Evolutionary conservation across 75 land plant genomes (phyloP), one percentile per base, ranked within the genome.

Genomic region (Adiantum capillusveneris): DNA sequence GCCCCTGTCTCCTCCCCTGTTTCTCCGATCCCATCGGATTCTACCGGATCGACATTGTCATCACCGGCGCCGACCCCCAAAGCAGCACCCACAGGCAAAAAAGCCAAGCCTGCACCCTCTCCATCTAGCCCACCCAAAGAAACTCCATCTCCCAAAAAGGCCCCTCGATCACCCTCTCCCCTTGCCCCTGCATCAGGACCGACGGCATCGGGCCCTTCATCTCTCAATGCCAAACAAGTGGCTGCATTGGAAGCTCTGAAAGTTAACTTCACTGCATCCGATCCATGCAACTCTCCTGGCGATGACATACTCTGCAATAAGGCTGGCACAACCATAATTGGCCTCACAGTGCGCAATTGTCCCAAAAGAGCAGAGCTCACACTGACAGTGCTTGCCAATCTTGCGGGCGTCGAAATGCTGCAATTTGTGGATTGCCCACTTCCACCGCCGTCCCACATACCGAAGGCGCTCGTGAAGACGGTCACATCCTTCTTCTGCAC

Each of bases 321-420:
- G 63, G 72, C 69, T 42, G 7, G 43, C 7, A 82, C 88, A 14
- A 66, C 71, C 69, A 66, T 90, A 46, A 28, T 75, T 58, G 59
- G 75, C 31, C 83, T 90, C 62, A 51, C 29, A 25, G 75, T 90
- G 55, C 62, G 73, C 49, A 78, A 86, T 75, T 90, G 96, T 78
- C 78, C 96, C 14, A 62, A 53, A 24, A 80, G 76, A 44, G 64
- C 90, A 36, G 42, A 65, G 0, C 64, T 90, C 45, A 70, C 82
- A 42, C 7, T 60, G 53, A 78, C 79, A 7, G 81, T 80, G 44
- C 72, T 87, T 58, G 48, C 58, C 3, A 65, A 84, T 27, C 84
- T 90, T 59, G 36, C 65, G 22, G 74, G 85, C 14, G 78, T 90
- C 49, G 50, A 39, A 1, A 48, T 62, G 27, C 76, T 90, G 54